Percentiles rank a stretch among this genome's conserved stretches.
These are phyloP conservation scores for Gossypium schwendimanii DNA, from an alignment of 441 rosid genomes.

Conservation along the genomic window DNA sequence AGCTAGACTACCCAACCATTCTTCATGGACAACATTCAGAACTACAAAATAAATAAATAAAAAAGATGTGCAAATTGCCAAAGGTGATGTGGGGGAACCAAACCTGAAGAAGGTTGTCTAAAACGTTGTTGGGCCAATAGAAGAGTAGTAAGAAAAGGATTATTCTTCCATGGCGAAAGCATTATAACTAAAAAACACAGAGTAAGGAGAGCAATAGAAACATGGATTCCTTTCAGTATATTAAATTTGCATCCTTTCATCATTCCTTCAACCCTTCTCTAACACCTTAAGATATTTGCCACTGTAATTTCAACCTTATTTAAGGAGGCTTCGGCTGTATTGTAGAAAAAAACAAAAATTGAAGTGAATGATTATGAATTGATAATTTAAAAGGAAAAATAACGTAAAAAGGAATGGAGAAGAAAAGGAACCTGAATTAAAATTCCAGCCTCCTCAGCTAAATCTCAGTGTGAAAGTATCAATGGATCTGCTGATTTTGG, in stretches of 20 bases:
- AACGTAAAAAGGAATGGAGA: background rate
- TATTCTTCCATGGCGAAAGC: conserved; percentile 40
- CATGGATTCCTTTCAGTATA: conserved; percentile 32
- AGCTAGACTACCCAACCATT: background rate
- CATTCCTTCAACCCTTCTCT: conserved; percentile 23
- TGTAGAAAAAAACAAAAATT: background rate
- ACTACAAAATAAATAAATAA: background rate
- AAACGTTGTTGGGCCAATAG: conserved; percentile 31
- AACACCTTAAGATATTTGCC: background rate
- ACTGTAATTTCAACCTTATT: background rate
- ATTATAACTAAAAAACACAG: conserved; percentile 31
- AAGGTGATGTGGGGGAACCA: background rate
- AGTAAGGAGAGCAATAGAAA: conserved; percentile 25
- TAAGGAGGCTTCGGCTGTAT: conserved; percentile 1
- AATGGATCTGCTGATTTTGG: conserved; percentile 4
- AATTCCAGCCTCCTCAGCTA: background rate
- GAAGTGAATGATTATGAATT: background rate
- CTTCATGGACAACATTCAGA: background rate
- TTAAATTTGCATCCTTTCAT: conserved; percentile 36
- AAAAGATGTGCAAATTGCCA: background rate
- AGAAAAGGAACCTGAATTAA: background rate
- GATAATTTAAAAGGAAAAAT: background rate
- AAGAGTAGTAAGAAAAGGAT: conserved; percentile 32
- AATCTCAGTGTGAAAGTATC: background rate
- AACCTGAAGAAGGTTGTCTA: conserved; percentile 41